Conservation (phyloP, 2,329 filamentous ascomycete species). For the Phyllosticta citribraziliensis region DNA sequence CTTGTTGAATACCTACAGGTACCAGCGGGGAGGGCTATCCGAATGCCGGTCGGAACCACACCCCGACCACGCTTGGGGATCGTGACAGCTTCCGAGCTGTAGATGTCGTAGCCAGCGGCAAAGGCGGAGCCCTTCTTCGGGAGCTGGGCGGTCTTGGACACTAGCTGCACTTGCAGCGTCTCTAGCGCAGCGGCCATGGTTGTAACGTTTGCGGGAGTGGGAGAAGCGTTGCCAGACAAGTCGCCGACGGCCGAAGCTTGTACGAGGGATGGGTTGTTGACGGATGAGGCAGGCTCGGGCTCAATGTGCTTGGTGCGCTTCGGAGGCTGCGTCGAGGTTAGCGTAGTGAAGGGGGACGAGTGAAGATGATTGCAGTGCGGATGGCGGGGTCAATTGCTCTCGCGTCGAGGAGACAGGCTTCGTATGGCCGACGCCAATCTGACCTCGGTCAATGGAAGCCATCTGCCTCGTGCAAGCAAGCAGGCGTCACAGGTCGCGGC, state of each 20-base stretch:
- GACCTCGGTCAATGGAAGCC: background rate
- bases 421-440: background rate
- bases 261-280: background rate
- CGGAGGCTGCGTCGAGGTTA: slow-evolving; percentile 62
- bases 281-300: slow-evolving; percentile 21
- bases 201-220: slow-evolving; percentile 21
- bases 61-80: slow-evolving; percentile 77
- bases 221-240: slow-evolving; percentile 26
- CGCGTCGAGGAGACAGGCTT: background rate
- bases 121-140: slow-evolving; percentile 84
- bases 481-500: background rate
- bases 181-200: slow-evolving; percentile 31
- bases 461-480: background rate
- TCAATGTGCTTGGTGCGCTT: slow-evolving; percentile 66
- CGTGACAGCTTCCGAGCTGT: slow-evolving; percentile 61
- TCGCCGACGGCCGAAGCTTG: slow-evolving; percentile 17
- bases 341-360: slow-evolving; percentile 28
- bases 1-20: slow-evolving; percentile 59
- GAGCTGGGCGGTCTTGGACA: slow-evolving; percentile 65
- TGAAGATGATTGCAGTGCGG: background rate
- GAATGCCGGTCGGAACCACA: slow-evolving; percentile 82
- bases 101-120: slow-evolving; percentile 90
- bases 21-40: slow-evolving; percentile 79
- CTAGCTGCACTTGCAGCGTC: slow-evolving; percentile 75
- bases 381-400: background rate